Evolutionary conservation across 2,329 filamentous ascomycete genomes (phyloP), one percentile per base, ranked within the genome.

Genomic region (Pseudocercospora fijiensis): DNA sequence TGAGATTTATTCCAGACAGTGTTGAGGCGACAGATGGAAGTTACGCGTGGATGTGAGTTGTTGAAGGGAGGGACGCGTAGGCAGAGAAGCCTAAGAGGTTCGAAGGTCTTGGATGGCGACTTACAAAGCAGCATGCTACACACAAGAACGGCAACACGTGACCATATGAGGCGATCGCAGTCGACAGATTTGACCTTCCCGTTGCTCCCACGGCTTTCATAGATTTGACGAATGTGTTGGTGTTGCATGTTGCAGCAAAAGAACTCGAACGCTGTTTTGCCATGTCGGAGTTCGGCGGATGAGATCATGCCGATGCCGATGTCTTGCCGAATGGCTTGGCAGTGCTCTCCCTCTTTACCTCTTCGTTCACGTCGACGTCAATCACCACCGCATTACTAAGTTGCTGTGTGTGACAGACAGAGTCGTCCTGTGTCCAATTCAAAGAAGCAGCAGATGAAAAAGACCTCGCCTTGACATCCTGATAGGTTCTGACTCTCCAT

Each of bases 101-200:
- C 55, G 55, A 57, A 57, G 16, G 28, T 30, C 53, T 57, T 57
- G 53, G 53, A 57, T 24, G n/a, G n/a, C 49, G 20, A 37, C 30
- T 57, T 41, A 57, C 55, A 41, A 57, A 41, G 55, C 27, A 30
- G 16, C 16, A 26, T 26, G 26, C 49, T 53, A 53, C 24, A n/a
- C 49, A 53, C 24, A 16, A 49, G 18, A 24, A n/a, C 9, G 18
- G 45, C 24, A 27, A 27, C 20, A 52, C 49, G 20, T 52, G 20
- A 22, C 49, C 24, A 26, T 28, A 16, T 6, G n/a, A 4, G 1
- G 37, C 37, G 5, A n/a, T 1, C 37, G 18, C 37, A 18, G 37
- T 18, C 16, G 5, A 41, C 9, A 18, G 16, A 13, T 41, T 41
- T n/a, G 37, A 41, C 13, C 2, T 16, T 37, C 13, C 33, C 13